Conservation (phyloP, 805 yeast species). For the Pachysolen tannophilus region DNA sequence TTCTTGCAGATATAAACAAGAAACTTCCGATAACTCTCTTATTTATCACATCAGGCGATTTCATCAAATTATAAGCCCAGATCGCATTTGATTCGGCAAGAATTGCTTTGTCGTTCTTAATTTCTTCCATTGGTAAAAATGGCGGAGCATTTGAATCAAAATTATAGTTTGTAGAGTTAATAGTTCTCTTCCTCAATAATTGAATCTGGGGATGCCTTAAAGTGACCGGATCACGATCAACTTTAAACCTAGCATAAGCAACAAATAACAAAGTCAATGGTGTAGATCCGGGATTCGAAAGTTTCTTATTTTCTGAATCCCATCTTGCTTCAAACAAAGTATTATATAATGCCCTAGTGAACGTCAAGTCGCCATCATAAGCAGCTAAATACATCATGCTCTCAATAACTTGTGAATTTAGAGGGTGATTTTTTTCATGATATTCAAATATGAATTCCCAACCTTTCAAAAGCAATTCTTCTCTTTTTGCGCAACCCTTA, state of each 20-base stretch:
- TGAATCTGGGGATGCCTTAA: conserved; percentile 30
- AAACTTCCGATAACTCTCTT: conserved; percentile 39
- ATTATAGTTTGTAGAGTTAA: conserved; percentile 21
- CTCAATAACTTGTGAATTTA: conserved; percentile 41
- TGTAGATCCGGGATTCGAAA: conserved; percentile 14
- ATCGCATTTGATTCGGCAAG: conserved; percentile 74
- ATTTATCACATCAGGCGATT: conserved; percentile 35
- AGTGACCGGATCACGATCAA: conserved; percentile 20
- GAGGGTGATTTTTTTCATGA: conserved; percentile 28
- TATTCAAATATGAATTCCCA: conserved; percentile 76
- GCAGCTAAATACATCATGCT: conserved; percentile 73
- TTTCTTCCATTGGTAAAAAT: conserved; percentile 50
- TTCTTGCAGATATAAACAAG: conserved; percentile 36
- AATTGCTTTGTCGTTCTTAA: conserved; percentile 33
- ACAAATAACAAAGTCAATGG: conserved; percentile 33
- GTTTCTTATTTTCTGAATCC: neutral
- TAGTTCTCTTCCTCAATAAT: conserved; percentile 29
- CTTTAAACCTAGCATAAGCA: conserved; percentile 26
- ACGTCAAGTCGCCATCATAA: conserved; percentile 65
- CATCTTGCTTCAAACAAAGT: conserved; percentile 30
- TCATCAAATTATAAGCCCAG: conserved; percentile 46
- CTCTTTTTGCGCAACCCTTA: conserved; percentile 54
- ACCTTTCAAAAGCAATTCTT: conserved; percentile 43
- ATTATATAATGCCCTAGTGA: conserved; percentile 61
- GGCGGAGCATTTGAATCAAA: conserved; percentile 44